Percentiles rank a stretch among this genome's conserved stretches.
Conservation (phyloP, 805 yeast genomes). For the Candida michaelii region DNA sequence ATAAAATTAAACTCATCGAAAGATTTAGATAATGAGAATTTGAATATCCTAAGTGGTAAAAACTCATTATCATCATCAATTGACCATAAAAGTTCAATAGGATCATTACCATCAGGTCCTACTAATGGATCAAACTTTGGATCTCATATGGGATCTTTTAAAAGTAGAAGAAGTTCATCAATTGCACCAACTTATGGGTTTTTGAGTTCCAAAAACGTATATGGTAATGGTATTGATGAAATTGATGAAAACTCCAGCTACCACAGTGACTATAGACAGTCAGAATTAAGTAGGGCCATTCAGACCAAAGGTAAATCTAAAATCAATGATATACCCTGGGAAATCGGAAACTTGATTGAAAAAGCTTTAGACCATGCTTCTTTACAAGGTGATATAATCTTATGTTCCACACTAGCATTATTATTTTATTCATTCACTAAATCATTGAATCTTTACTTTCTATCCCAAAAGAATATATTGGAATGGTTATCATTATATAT, state of each 20-base stretch:
- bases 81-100: constrained; percentile 14
- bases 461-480: constrained; percentile 30
- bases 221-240: constrained; percentile 13
- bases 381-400: constrained; percentile 61
- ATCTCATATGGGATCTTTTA: constrained; percentile 11
- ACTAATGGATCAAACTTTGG: constrained; percentile 1
- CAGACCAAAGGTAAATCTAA: constrained; percentile 8
- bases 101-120: constrained; percentile 10
- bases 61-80: constrained; percentile 17
- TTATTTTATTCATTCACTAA: constrained; percentile 43
- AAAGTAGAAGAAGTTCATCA: constrained; percentile 22
- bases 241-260: constrained; percentile 12
- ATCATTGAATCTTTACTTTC: constrained; percentile 20
- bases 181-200: constrained; percentile 20
- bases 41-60: constrained; percentile 20
- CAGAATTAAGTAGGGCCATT: constrained; percentile 16
- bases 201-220: constrained; percentile 6
- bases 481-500: constrained; percentile 60
- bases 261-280: constrained; percentile 8
- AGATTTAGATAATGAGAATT: constrained; percentile 40
- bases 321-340: constrained; percentile 51
- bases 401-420: constrained; percentile 57
- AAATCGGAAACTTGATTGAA: constrained; percentile 47
- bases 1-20: not conserved
- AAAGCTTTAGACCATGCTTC: constrained; percentile 56